Percentiles rank a stretch among this genome's conserved stretches.
Evolutionary conservation across 2,329 filamentous ascomycete species (phyloP).

Genomic region (Ascochyta rabiei): DNA sequence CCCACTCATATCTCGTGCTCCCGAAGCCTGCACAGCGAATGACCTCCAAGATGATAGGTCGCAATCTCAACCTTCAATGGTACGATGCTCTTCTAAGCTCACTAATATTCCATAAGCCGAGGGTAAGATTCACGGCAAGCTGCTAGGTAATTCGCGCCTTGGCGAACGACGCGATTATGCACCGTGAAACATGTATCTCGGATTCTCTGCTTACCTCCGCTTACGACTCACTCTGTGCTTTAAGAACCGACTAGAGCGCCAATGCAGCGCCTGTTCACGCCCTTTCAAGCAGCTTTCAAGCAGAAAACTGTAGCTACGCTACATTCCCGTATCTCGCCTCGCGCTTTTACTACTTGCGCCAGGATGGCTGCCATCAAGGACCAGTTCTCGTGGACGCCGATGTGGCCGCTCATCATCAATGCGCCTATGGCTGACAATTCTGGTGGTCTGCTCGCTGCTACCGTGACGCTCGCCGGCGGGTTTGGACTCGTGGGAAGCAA

Average conservation of each 20-base stretch:
- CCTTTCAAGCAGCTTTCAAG: not conserved
- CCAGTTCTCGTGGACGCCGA: constrained; percentile 61
- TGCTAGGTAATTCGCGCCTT: not conserved
- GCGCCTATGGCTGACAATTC: constrained; percentile 73
- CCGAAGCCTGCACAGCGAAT: not conserved
- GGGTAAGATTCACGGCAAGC: not conserved
- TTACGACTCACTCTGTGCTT: not conserved
- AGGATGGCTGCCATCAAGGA: not conserved
- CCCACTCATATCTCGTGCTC: too few species aligned
- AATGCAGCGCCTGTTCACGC: not conserved
- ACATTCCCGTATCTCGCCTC: not conserved
- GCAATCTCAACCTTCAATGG: not conserved
- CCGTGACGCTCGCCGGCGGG: constrained; percentile 62
- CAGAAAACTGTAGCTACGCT: not conserved
- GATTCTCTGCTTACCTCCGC: not conserved
- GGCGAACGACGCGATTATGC: not conserved
- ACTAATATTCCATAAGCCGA: not conserved
- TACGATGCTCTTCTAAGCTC: not conserved
- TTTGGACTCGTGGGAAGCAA: constrained; percentile 53
- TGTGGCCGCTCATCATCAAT: constrained; percentile 62
- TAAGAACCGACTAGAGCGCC: not conserved
- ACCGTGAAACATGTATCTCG: not conserved
- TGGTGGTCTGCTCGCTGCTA: constrained; percentile 61
- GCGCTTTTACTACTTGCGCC: not conserved
- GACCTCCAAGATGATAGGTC: not conserved